Percentiles rank a stretch among this genome's conserved stretches.
phyloP scores from a whole-genome alignment of 108 stramenopile genomes.

The Hondaea fermentalgiana region DNA sequence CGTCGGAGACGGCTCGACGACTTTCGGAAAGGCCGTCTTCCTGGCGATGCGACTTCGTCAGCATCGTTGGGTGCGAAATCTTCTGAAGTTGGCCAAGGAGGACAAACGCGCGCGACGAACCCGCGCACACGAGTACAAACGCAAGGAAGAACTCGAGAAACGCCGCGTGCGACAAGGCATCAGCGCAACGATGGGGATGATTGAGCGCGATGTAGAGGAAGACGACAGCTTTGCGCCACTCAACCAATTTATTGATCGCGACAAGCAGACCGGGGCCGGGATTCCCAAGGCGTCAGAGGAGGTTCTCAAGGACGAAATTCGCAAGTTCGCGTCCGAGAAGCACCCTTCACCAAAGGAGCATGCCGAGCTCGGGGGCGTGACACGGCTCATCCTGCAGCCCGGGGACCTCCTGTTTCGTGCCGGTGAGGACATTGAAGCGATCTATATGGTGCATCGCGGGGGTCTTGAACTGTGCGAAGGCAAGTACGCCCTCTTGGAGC shows the following conservation, averaged over 20 bases:
- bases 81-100: background rate
- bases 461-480: background rate
- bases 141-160: background rate
- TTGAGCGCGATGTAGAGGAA: background rate
- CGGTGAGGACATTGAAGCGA: background rate
- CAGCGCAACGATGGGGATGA: background rate
- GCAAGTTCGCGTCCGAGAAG: background rate
- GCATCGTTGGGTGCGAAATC: conserved; percentile 16
- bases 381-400: background rate
- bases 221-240: background rate
- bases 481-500: background rate
- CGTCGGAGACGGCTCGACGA: background rate
- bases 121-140: background rate
- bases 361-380: background rate
- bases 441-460: conserved; percentile 6
- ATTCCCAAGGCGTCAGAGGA: background rate
- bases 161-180: background rate
- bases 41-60: conserved; percentile 5
- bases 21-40: background rate
- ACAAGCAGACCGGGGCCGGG: background rate
- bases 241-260: background rate
- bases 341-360: background rate
- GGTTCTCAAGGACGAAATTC: background rate
- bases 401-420: background rate
- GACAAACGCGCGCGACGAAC: background rate